A percentile compares a stretch with the other conserved stretches of the same genome.
These are phyloP conservation scores for Raffaelea ambrosiae DNA, from an alignment of 2,329 filamentous ascomycete genomes.

Conservation along the genomic window DNA sequence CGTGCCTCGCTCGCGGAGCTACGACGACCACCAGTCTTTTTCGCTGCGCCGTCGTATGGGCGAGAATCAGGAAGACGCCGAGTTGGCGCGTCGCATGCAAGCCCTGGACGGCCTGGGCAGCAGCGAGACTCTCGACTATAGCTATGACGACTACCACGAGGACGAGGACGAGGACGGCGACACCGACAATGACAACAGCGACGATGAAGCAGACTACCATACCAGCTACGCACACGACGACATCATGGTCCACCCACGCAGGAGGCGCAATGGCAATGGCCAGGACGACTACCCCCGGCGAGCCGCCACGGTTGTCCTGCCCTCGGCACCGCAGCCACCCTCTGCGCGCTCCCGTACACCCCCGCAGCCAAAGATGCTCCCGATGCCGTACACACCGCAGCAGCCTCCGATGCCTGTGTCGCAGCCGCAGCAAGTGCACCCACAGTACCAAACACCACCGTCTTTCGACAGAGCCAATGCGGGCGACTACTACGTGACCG, in stretches of 20 bases:
- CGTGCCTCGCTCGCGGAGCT: conserved; percentile 11
- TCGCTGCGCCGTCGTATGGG: too few relatives aligned
- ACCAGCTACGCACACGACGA: background rate
- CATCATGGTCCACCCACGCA: background rate
- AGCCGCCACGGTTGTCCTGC: conserved; percentile 26
- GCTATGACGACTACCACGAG: background rate
- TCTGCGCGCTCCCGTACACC: conserved; percentile 14
- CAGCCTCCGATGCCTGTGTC: background rate
- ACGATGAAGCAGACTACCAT: background rate
- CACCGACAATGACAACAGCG: conserved; percentile 25
- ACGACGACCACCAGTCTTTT: background rate
- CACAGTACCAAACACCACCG: conserved; percentile 11
- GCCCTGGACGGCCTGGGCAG: conserved; percentile 25
- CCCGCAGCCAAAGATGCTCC: conserved; percentile 8
- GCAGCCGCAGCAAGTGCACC: conserved; percentile 16
- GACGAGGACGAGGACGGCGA: conserved; percentile 17
- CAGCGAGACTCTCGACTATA: conserved; percentile 22
- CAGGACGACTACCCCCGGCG: conserved; percentile 45
- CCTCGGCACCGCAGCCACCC: conserved; percentile 19
- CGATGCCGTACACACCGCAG: background rate
- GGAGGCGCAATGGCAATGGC: conserved; percentile 48
- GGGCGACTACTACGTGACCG: conserved; percentile 32
- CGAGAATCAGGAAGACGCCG: conserved; percentile 38
- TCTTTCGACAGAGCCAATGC: conserved; percentile 26
- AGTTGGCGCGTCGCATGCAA: conserved; percentile 27